Percentiles rank a stretch among this genome's conserved stretches.
phyloP scores from a whole-genome alignment of 2,329 filamentous ascomycete species.

The Penicillium fuscoglaucum region DNA sequence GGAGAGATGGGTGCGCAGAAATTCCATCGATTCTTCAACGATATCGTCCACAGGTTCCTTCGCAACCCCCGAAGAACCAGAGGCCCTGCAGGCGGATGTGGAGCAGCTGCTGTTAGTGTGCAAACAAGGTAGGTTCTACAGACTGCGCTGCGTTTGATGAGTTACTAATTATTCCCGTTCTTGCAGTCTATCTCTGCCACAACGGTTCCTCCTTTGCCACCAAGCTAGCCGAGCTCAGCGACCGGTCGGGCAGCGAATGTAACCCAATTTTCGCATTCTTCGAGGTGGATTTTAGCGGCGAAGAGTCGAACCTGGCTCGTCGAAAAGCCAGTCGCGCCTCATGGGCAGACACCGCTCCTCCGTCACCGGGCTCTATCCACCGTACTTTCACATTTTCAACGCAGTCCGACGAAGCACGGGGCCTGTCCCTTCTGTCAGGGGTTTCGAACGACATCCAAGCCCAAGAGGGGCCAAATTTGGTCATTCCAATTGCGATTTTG shows the following conservation, averaged over 20 bases:
- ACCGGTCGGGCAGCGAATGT: slow-evolving; percentile 46
- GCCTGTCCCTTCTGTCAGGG: slow-evolving; percentile 49
- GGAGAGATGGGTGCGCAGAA: slow-evolving; percentile 47
- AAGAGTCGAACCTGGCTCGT: slow-evolving; percentile 39
- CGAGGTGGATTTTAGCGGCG: slow-evolving; percentile 48
- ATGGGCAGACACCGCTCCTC: slow-evolving; percentile 32
- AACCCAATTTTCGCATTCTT: slow-evolving; percentile 59
- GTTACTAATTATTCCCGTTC: slow-evolving; percentile 17
- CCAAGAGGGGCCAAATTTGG: slow-evolving; percentile 50
- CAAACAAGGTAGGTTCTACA: slow-evolving; percentile 50
- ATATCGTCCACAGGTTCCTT: slow-evolving; percentile 29
- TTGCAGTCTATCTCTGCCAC: slow-evolving; percentile 55
- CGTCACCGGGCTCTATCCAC: slow-evolving; percentile 35
- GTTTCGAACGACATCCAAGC: slow-evolving; percentile 53
- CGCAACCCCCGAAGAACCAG: slow-evolving; percentile 42
- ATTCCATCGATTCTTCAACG: slow-evolving; percentile 29
- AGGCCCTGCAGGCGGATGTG: slow-evolving; percentile 51
- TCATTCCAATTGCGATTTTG: slow-evolving; percentile 52
- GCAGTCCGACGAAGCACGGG: slow-evolving; percentile 50
- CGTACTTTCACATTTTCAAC: slow-evolving; percentile 46
- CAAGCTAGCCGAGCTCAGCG: slow-evolving; percentile 54
- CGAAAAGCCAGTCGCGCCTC: slow-evolving; percentile 34
- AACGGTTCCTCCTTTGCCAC: slow-evolving; percentile 54
- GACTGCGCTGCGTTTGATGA: slow-evolving; percentile 1
- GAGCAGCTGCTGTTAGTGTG: slow-evolving; percentile 53